Evolutionary conservation across 768 basidiomycete genomes (phyloP).

Genomic region (Amanita phalloides): DNA sequence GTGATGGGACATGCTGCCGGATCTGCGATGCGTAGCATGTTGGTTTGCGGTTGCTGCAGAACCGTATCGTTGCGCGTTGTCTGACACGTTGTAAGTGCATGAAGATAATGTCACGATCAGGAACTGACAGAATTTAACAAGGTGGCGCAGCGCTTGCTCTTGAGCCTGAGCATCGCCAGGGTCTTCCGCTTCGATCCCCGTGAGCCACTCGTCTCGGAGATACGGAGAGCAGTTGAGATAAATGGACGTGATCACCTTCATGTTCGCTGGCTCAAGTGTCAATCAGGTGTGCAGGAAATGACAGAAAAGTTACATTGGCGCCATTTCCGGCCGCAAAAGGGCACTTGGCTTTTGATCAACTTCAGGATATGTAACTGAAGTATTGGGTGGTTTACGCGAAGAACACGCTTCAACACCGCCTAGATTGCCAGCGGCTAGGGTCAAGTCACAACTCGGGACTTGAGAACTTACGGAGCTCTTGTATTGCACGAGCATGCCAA

Average conservation of each 20-base stretch:
- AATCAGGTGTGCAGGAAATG: constrained; percentile 1
- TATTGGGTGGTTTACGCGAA: constrained; percentile 90
- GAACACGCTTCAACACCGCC: constrained; percentile 92
- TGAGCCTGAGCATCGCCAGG: constrained; percentile 89
- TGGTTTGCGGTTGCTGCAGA: constrained; percentile 38
- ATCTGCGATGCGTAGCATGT: constrained; percentile 57
- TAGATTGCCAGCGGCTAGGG: constrained; percentile 17
- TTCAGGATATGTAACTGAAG: constrained; percentile 92
- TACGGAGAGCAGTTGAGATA: constrained; percentile 97
- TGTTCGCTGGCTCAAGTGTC: constrained; percentile 59
- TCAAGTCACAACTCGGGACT: neutral
- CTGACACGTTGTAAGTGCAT: constrained; percentile 24
- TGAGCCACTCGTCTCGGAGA: constrained; percentile 94
- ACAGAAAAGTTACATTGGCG: constrained; percentile 62
- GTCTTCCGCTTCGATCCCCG: constrained; percentile 86
- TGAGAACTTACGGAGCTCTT: constrained; percentile 77
- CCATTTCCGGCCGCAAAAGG: constrained; percentile 97
- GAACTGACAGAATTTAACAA: constrained; percentile 86
- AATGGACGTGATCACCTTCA: constrained; percentile 99
- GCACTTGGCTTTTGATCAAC: constrained; percentile 97
- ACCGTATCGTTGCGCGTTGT: constrained; percentile 89
- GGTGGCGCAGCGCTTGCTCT: constrained; percentile 86
- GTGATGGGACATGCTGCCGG: constrained; percentile 76
- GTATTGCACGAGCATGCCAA: constrained; percentile 94
- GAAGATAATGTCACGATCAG: constrained; percentile 1